Base-by-base conservation (phyloP, 1,139 yeast species). In the Sugiyamaella japonica region DNA sequence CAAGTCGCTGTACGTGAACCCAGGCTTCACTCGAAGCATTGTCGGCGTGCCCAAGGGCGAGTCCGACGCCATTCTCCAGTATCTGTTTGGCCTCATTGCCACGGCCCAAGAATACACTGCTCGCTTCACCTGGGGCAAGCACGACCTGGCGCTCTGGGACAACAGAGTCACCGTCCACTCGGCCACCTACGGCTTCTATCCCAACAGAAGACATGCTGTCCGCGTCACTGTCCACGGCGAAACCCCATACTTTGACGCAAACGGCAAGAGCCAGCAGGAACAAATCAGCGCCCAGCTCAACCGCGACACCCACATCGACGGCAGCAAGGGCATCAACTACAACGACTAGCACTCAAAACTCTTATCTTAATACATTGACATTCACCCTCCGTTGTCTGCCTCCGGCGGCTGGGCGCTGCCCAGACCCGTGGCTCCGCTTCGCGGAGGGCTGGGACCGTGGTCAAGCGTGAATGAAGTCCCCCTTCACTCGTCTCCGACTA, bases 61-160 rank as follows among this genome's bases (percentile, higher is more conserved):
- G 70, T 79, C 84, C 15, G 81, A 79, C 46, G 76, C 76, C 34
- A 76, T 85, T 57, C 70, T 85, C 59, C 69, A 77, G 48, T 79
- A 84, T 62, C 71, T 86, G 61, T 76, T 76, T 59, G 70, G 73
- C 42, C 82, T 82, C 62, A 72, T 84, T 51, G 80, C 79, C 55
- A 77, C 73, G 38, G 70, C 79, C 36, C 78, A 76, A 25, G 85
- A 82, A 64, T 73, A 81, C 59, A 83, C 82, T 54, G 73, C 81
- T 17, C 76, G 88, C 59, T 82, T 82, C 57, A 72, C 69, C 53
- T 83, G 86, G 84, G 79, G 78, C 58, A 78, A 77, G 37, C 74
- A 78, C 51, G 82, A 89, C 5, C 85, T 86, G 32, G 89, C 83
- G 23, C 70, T 84, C 20, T 86, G 90, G 89, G 91, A 85, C 65